Conservation (phyloP, 495 filamentous ascomycete genomes). For the Neurospora sp. region DNA sequence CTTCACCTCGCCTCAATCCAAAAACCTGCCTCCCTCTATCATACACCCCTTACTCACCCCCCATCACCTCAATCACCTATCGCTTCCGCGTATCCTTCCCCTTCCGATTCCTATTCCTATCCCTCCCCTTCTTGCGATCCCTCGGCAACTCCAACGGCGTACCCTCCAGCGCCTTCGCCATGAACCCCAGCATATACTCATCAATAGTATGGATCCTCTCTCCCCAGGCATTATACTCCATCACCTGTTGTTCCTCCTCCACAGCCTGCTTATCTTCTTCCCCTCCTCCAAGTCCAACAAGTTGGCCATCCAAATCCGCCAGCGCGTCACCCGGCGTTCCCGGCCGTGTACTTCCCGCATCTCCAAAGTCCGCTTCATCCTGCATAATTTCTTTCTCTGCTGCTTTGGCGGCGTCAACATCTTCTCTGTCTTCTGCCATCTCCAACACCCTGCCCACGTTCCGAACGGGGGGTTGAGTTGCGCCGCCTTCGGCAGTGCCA, state of each 20-base stretch:
- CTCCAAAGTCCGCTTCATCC: constrained; percentile 73
- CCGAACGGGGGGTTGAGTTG: constrained; percentile 11
- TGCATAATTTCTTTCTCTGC: constrained; percentile 84
- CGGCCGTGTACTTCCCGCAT: constrained; percentile 26
- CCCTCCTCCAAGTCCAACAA: constrained; percentile 6
- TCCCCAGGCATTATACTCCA: constrained; percentile 47
- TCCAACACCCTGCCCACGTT: constrained; percentile 58
- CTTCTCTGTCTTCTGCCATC: constrained; percentile 85
- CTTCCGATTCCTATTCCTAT: constrained; percentile 26
- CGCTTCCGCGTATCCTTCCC: constrained; percentile 12
- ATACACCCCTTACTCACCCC: neutral
- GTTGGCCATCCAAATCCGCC: neutral
- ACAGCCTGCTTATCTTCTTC: neutral
- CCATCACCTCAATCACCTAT: neutral
- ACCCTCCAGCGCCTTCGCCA: constrained; percentile 68
- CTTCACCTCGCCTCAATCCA: neutral
- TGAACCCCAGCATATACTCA: constrained; percentile 72
- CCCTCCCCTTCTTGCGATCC: constrained; percentile 74
- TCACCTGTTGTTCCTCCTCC: constrained; percentile 28
- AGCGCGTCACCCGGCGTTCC: constrained; percentile 38
- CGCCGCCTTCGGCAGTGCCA: constrained; percentile 26
- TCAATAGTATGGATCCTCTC: constrained; percentile 55
- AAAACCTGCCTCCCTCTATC: neutral
- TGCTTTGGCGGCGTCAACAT: constrained; percentile 74
- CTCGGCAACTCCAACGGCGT: constrained; percentile 68